Conservation (phyloP, 768 basidiomycete species). For the Lactarius quietus region DNA sequence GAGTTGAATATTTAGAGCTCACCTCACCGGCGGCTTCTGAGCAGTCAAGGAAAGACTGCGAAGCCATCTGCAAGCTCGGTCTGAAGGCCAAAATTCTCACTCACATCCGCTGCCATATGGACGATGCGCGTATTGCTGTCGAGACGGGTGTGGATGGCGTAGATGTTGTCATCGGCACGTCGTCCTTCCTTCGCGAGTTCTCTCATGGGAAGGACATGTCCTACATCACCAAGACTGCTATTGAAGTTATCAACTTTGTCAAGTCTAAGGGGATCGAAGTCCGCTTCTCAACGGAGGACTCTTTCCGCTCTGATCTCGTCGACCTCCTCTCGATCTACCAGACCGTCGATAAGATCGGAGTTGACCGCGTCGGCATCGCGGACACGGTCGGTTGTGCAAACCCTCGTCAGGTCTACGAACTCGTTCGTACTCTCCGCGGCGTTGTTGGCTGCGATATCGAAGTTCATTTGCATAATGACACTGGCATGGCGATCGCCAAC, state of each 20-base stretch:
- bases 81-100: constrained; percentile 96
- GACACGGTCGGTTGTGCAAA: constrained; percentile 99
- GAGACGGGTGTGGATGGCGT: constrained; percentile 99
- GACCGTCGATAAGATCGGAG: constrained; percentile 98
- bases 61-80: constrained; percentile 98
- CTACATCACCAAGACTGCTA: constrained; percentile 98
- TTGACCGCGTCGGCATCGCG: constrained; percentile 97
- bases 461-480: constrained; percentile 97
- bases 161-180: constrained; percentile 98
- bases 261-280: constrained; percentile 99
- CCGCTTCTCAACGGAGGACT: constrained; percentile 99
- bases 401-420: constrained; percentile 97
- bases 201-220: constrained; percentile 99
- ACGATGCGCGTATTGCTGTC: constrained; percentile 96
- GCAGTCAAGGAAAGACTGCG: constrained; percentile 90
- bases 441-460: constrained; percentile 98
- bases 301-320: constrained; percentile 99
- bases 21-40: constrained; percentile 98
- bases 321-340: constrained; percentile 98
- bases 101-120: constrained; percentile 99
- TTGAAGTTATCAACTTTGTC: constrained; percentile 98
- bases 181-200: constrained; percentile 98
- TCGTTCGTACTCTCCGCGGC: constrained; percentile 92
- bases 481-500: constrained; percentile 98
- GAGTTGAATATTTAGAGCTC: constrained; percentile 99